Base-by-base conservation (phyloP, 208 protist species). In the Leishmania braziliensis region DNA sequence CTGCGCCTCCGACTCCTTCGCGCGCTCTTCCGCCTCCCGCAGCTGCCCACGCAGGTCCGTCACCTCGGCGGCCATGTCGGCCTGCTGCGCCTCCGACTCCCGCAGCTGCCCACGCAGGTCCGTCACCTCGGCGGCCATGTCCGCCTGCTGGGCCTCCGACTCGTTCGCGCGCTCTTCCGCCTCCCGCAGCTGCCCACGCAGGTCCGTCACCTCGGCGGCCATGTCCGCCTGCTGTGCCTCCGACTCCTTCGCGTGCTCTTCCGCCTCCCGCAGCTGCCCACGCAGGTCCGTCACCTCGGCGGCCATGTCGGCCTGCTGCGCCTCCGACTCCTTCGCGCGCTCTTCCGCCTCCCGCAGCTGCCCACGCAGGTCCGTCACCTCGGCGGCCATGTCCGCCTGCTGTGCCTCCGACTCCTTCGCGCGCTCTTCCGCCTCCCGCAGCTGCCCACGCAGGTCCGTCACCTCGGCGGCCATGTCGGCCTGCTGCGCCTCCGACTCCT, bases 141-240 rank as follows among this genome's bases (percentile, higher is more conserved):
- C 60, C 0, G 16, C 60, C 18, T n/a, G 6, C n/a, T 26, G n/a
- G 1, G 68, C 9, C 46, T 53, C 68, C 20, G 63, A 9, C 51
- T 54, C 14, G 0, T 54, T 14, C 10, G 14, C 10, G 51, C 51
- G 51, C 51, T 9, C 51, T 0, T 54, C 51, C 51, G 14, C 78
- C 66, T 83, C 77, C 46, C 70, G 29, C 26, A 90, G 81, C 4
- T 83, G 80, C 69, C 87, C 87, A 53, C 77, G 46, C 51, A 54
- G 16, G 56, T 79, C 62, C 10, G 1, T 29, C 20, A 36, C n/a
- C 46, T 69, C 62, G 43, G 62, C 56, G 18, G 16, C 43, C 8
- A 36, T 72, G 0, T 69, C 63, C 1, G 63, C 36, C 9, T 23
- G 20, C 63, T 69, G 63, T 1, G 63, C 63, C 63, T 69, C 63